Evolutionary conservation across 495 filamentous ascomycete species (phyloP).

Genomic region (Neurospora sp.): DNA sequence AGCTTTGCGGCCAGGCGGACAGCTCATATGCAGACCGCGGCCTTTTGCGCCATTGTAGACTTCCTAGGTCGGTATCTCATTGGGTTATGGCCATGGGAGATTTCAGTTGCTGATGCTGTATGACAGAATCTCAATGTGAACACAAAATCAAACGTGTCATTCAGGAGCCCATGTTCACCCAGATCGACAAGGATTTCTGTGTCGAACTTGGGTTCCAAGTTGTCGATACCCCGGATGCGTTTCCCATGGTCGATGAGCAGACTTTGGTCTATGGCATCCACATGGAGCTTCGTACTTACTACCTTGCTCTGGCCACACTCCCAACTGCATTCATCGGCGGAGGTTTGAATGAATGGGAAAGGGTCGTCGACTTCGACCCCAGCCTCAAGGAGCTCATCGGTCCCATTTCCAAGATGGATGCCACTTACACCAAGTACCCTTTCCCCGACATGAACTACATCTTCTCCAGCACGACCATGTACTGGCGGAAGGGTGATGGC

Average conservation of each 20-base stretch:
- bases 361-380: conserved; percentile 13
- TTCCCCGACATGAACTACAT: conserved; percentile 31
- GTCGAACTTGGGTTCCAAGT: conserved; percentile 39
- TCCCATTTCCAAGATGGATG: conserved; percentile 19
- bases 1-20: conserved; percentile 19
- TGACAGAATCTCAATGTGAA: conserved; percentile 7
- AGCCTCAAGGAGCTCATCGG: not conserved
- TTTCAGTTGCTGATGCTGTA: not conserved
- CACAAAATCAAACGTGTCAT: conserved; percentile 37
- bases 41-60: conserved; percentile 43
- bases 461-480: conserved; percentile 30
- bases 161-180: conserved; percentile 65
- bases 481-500: conserved; percentile 15
- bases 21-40: conserved; percentile 49
- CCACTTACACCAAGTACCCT: conserved; percentile 15
- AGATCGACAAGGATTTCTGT: conserved; percentile 49
- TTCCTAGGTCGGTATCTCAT: conserved; percentile 22
- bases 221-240: conserved; percentile 46
- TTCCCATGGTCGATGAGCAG: conserved; percentile 36
- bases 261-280: conserved; percentile 51
- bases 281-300: conserved; percentile 40
- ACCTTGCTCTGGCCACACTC: conserved; percentile 21
- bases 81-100: not conserved
- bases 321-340: conserved; percentile 37
- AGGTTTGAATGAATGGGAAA: conserved; percentile 27